phyloP scores from a whole-genome alignment of 345 rosid genomes.

The Noccaea caerulescens region DNA sequence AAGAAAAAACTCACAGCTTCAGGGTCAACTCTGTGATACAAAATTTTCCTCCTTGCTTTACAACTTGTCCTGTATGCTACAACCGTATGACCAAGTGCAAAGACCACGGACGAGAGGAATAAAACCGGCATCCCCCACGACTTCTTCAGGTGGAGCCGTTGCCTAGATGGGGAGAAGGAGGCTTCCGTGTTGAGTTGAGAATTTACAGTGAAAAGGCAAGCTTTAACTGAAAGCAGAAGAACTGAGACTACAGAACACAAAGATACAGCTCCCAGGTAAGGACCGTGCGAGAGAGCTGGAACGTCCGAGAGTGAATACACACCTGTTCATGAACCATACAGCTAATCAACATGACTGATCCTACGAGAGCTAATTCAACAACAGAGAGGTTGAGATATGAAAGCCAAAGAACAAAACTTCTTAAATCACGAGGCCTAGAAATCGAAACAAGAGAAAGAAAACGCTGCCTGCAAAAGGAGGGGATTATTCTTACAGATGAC shows the following conservation, averaged over 20 bases:
- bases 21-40: constrained; percentile 83
- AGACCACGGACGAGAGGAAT: constrained; percentile 81
- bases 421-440: background rate
- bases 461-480: background rate
- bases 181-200: constrained; percentile 74
- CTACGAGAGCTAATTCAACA: background rate
- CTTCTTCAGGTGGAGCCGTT: constrained; percentile 80
- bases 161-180: constrained; percentile 66
- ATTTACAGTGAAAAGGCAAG: constrained; percentile 72
- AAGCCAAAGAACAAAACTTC: constrained; percentile 1
- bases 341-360: background rate
- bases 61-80: constrained; percentile 88
- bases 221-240: constrained; percentile 77
- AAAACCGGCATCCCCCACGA: constrained; percentile 97
- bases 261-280: constrained; percentile 83
- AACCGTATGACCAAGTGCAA: constrained; percentile 85
- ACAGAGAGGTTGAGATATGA: background rate
- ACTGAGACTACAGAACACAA: constrained; percentile 66
- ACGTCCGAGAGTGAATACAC: constrained; percentile 72
- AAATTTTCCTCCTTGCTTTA: constrained; percentile 76
- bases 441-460: background rate
- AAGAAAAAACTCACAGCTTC: constrained; percentile 69
- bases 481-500: constrained; percentile 56
- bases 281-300: constrained; percentile 79
- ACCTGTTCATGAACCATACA: constrained; percentile 49